These are phyloP conservation scores for Yamadazyma trypodendri DNA, from an alignment of 1,139 yeast genomes.

Conservation along the genomic window DNA sequence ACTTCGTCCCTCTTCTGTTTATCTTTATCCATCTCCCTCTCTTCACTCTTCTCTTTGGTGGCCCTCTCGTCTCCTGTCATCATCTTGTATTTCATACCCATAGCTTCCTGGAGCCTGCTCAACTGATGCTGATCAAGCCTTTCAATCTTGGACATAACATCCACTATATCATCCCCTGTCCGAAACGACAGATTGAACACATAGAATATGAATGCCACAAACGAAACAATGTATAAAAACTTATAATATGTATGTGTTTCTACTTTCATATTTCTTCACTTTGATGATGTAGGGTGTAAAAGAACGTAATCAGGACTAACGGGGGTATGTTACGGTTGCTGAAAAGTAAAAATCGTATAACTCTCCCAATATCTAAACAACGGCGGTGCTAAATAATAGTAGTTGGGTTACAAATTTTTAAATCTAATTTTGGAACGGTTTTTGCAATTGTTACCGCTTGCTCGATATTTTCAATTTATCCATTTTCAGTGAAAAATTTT, in stretches of 20 bases:
- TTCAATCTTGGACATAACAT: conserved; percentile 8
- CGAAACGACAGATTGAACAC: neutral
- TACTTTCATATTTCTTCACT: neutral
- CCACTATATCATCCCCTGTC: conserved; percentile 7
- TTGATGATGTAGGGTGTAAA: no score
- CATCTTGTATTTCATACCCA: conserved; percentile 1
- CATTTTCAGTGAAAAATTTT: neutral
- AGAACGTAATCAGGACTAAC: no score
- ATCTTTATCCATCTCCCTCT: neutral
- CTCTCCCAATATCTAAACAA: no score
- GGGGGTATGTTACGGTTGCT: no score
- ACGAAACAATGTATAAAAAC: neutral
- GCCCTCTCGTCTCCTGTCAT: conserved; percentile 1
- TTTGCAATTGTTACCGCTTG: neutral
- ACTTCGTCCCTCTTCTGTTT: conserved; percentile 3
- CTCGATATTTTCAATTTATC: neutral
- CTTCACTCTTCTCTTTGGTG: neutral
- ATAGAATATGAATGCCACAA: neutral
- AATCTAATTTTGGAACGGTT: neutral
- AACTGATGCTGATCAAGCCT: conserved; percentile 9
- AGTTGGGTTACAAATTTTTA: neutral
- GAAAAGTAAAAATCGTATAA: neutral
- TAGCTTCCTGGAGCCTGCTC: conserved; percentile 4
- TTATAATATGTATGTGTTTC: neutral
- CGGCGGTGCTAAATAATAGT: no score